Conservation (phyloP, 768 basidiomycete genomes). For the Mycena galopus region DNA sequence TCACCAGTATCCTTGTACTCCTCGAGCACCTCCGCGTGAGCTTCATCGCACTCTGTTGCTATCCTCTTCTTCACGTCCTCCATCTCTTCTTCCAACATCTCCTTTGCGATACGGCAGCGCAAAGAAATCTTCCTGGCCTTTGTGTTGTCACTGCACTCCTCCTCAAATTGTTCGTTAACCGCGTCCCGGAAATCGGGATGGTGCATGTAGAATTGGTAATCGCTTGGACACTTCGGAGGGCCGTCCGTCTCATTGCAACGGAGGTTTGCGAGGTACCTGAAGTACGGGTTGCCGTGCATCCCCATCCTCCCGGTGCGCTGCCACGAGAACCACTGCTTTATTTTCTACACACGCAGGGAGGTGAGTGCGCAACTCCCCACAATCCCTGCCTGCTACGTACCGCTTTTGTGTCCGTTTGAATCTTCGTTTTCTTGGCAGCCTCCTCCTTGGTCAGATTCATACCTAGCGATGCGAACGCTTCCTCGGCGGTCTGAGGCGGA, state of each 20-base stretch:
- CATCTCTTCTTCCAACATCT: too few relatives aligned
- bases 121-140: too few relatives aligned
- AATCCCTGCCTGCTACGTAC: too few relatives aligned
- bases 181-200: not conserved
- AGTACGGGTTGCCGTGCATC: not conserved
- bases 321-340: not conserved
- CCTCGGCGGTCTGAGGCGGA: not conserved
- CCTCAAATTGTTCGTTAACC: too few relatives aligned
- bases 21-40: too few relatives aligned
- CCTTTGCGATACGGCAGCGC: too few relatives aligned
- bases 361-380: too few relatives aligned
- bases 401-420: not conserved
- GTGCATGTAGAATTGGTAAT: conserved; percentile 3
- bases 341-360: too few relatives aligned
- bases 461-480: not conserved
- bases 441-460: not conserved
- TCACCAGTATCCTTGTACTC: too few relatives aligned
- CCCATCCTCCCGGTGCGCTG: not conserved
- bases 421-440: not conserved
- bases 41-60: too few relatives aligned
- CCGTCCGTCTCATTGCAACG: not conserved
- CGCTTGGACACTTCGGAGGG: not conserved
- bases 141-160: too few relatives aligned
- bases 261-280: not conserved
- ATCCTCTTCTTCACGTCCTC: too few relatives aligned